Evolutionary conservation across 192 early-diverging fungal genomes (phyloP).

Genomic region (Umbelopsis isabellina): DNA sequence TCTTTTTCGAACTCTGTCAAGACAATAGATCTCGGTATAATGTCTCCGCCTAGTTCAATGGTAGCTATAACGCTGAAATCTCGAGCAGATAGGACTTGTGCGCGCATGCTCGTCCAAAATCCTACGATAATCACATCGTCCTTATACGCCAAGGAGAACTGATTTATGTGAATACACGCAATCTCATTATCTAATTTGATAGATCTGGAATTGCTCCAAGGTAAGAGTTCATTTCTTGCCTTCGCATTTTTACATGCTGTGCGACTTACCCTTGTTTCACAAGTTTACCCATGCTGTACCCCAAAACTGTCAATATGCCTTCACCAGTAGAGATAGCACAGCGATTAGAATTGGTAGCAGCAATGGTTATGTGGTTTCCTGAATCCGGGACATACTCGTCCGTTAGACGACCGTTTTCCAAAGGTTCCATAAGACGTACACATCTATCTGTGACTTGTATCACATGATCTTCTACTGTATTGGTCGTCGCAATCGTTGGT

Average conservation of each 20-base stretch:
- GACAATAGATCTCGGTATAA: slow-evolving; percentile 75
- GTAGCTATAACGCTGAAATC: slow-evolving; percentile 51
- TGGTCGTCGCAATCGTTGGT: slow-evolving; percentile 50
- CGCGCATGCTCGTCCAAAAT: slow-evolving; percentile 71
- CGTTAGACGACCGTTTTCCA: slow-evolving; percentile 31
- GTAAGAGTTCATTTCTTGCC: too few species aligned
- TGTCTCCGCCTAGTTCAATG: slow-evolving; percentile 54
- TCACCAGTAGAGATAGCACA: slow-evolving; percentile 64
- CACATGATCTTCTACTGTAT: slow-evolving; percentile 48
- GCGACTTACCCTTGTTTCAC: slow-evolving; percentile 46
- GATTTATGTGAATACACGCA: slow-evolving; percentile 72
- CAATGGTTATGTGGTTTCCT: slow-evolving; percentile 57
- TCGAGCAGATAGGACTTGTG: slow-evolving; percentile 63
- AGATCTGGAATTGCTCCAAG: slow-evolving; percentile 1
- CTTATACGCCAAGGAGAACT: slow-evolving; percentile 39
- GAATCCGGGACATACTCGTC: slow-evolving; percentile 54
- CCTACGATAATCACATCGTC: slow-evolving; percentile 66
- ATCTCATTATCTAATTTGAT: slow-evolving; percentile 67
- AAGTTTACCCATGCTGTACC: slow-evolving; percentile 46
- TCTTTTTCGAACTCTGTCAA: slow-evolving; percentile 71
- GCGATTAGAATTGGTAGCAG: slow-evolving; percentile 61
- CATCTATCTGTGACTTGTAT: slow-evolving; percentile 66
- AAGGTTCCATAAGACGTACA: slow-evolving; percentile 55
- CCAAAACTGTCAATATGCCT: slow-evolving; percentile 61
- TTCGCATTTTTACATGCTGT: background rate